A percentile compares a stretch with the other conserved stretches of the same genome.
Conservation (phyloP, 1,284 basidiomycete genomes). For the Cutaneotrichosporon sp. region DNA sequence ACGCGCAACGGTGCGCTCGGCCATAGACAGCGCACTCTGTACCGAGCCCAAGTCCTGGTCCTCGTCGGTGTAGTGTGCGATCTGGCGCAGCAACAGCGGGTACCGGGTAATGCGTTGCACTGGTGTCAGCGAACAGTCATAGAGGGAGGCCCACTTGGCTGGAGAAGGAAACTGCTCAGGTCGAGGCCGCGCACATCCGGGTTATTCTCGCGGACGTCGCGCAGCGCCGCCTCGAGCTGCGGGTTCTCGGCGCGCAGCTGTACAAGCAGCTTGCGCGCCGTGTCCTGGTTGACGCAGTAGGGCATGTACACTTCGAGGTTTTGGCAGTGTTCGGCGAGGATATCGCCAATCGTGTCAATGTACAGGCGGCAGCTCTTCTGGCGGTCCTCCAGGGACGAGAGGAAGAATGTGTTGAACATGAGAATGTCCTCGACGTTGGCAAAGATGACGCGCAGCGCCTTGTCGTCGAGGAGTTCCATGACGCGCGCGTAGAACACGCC, state of each 20-base stretch:
- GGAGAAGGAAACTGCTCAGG: slow-evolving; percentile 80
- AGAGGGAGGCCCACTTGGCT: slow-evolving; percentile 62
- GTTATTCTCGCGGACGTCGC: slow-evolving; percentile 51
- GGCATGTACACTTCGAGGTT: slow-evolving; percentile 75
- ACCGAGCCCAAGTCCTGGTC: slow-evolving; percentile 56
- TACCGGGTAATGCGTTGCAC: slow-evolving; percentile 95
- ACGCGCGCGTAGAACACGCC: slow-evolving; percentile 76
- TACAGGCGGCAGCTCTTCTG: slow-evolving; percentile 88
- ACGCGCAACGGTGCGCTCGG: slow-evolving; percentile 66
- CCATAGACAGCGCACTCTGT: slow-evolving; percentile 56
- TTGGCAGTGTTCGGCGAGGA: slow-evolving; percentile 66
- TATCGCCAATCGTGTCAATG: slow-evolving; percentile 79
- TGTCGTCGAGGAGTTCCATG: slow-evolving; percentile 65
- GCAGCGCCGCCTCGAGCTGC: slow-evolving; percentile 52
- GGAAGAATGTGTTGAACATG: slow-evolving; percentile 76
- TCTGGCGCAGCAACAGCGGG: slow-evolving; percentile 76
- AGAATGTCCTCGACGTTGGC: slow-evolving; percentile 89
- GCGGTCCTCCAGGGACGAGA: slow-evolving; percentile 79
- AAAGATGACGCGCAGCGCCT: slow-evolving; percentile 77
- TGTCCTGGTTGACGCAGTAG: slow-evolving; percentile 85
- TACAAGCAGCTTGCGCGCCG: slow-evolving; percentile 71
- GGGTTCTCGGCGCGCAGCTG: slow-evolving; percentile 65
- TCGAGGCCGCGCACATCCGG: slow-evolving; percentile 75
- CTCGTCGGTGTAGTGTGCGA: slow-evolving; percentile 69
- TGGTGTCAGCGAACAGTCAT: slow-evolving; percentile 37